Evolutionary conservation across 148 eudicot genomes (phyloP), one percentile per base, ranked within the genome.

Genomic region (Camellia granthamiana): DNA sequence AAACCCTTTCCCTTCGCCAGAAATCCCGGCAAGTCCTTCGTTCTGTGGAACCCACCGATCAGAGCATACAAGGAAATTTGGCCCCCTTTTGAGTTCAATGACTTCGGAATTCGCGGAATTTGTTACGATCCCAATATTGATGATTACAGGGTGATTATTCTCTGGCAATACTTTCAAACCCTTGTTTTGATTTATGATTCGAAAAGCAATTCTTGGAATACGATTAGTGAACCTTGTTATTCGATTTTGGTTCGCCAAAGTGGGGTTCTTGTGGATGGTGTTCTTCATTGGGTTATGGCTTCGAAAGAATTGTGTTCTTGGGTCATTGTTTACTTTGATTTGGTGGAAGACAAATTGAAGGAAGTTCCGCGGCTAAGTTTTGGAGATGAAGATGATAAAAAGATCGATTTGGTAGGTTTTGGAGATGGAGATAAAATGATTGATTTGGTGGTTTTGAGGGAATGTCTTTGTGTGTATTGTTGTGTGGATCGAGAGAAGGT

Each of bases 251-350:
- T 23, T 23, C 30, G 30, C 30, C 30, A 23, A 23, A 23, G 30
- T 23, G 42, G 30, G 68, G 0, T 23, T 38, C 30, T 23, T 23
- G 30, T 23, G 30, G 0, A 23, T 23, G 30, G 30, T 23, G 30
- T 23, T 23, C 30, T 23, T 21, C 68, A 64, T 43, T 65, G 69
- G 69, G 43, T 63, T 7, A 63, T 65, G 69, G 3, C 2, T 30
- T 23, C 16, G 0, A 9, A 21, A 9, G 69, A 30, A 15, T 65
- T 11, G 5, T 5, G 12, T 16, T 65, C 69, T 3, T 65, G 15
- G 14, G 69, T 23, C 16, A 65, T 65, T 65, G 69, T 65, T 65
- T 65, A 65, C 13, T 65, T 65, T 65, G 69, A 65, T 65, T 65
- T 65, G 44, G 69, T 65, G 69, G 16, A 43, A 23, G 30, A 23